A percentile compares a stretch with the other conserved stretches of the same genome.
phyloP scores from a whole-genome alignment of 2,329 filamentous ascomycete species.

The Akanthomyces lecanii region DNA sequence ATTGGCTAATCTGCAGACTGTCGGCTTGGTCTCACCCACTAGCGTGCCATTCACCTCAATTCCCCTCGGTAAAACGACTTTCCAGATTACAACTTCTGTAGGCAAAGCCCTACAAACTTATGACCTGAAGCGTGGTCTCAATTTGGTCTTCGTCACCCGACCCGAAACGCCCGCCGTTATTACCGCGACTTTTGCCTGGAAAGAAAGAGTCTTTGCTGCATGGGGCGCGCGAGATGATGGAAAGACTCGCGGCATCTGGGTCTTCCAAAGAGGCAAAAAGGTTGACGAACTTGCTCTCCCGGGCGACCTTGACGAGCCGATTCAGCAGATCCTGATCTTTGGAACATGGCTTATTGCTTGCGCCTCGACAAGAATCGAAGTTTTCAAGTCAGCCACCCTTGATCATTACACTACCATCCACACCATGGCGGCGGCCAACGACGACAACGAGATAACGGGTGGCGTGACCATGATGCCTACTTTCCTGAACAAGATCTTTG shows the following conservation, averaged over 20 bases:
- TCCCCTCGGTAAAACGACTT: conserved; percentile 87
- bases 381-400: conserved; percentile 79
- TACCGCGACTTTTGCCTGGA: conserved; percentile 84
- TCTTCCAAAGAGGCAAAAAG: conserved; percentile 88
- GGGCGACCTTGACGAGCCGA: conserved; percentile 60
- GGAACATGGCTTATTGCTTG: conserved; percentile 89
- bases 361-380: conserved; percentile 69
- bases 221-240: conserved; percentile 64
- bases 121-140: conserved; percentile 83
- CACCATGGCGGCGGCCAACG: conserved; percentile 51
- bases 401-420: conserved; percentile 89
- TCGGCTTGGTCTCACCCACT: conserved; percentile 90
- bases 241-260: conserved; percentile 69
- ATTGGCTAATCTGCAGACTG: conserved; percentile 54
- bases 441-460: conserved; percentile 67
- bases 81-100: conserved; percentile 94
- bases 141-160: conserved; percentile 87
- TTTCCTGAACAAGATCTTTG: conserved; percentile 92
- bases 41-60: conserved; percentile 84
- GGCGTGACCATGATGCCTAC: conserved; percentile 86
- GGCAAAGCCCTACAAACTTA: conserved; percentile 91
- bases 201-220: conserved; percentile 80
- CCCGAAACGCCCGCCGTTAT: conserved; percentile 84
- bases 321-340: conserved; percentile 75
- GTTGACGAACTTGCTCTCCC: conserved; percentile 70